phyloP scores from a whole-genome alignment of 2,329 filamentous ascomycete species.

The Aspergillus sp. region DNA sequence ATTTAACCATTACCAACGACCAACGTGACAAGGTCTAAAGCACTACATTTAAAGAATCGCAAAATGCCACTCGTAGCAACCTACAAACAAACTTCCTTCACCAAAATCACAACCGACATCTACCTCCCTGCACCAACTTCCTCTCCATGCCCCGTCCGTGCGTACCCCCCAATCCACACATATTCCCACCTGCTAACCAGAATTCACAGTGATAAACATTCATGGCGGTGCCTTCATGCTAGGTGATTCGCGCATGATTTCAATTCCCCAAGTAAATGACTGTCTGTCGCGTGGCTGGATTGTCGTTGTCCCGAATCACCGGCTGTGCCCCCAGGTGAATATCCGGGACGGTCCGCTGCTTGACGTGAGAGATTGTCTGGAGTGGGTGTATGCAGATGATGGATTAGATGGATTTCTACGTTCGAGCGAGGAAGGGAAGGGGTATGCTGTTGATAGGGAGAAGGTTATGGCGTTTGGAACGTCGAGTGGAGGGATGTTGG shows the following conservation, averaged over 20 bases:
- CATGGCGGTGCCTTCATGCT: conserved; percentile 43
- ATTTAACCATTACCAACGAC: not conserved
- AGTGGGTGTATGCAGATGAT: conserved; percentile 33
- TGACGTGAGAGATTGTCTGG: conserved; percentile 40
- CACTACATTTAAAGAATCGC: conserved; percentile 3
- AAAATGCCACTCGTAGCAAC: conserved; percentile 11
- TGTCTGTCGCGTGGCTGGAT: conserved; percentile 35
- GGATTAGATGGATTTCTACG: conserved; percentile 23
- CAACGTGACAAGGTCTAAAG: not conserved
- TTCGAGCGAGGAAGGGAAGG: not conserved
- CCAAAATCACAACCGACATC: conserved; percentile 20
- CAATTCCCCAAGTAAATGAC: conserved; percentile 32
- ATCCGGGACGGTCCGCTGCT: conserved; percentile 42
- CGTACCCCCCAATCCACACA: not conserved
- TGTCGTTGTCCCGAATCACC: conserved; percentile 29
- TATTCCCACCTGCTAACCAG: not conserved
- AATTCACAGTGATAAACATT: conserved; percentile 34
- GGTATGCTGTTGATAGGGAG: conserved; percentile 19
- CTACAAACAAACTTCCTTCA: conserved; percentile 18
- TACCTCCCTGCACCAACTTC: conserved; percentile 16
- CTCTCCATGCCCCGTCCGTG: conserved; percentile 18
- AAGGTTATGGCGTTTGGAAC: conserved; percentile 43
- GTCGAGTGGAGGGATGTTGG: conserved; percentile 44
- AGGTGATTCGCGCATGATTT: conserved; percentile 34
- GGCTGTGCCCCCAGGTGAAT: conserved; percentile 41